Conservation (phyloP, 805 yeast genomes). For the Priceomyces carsonii region DNA sequence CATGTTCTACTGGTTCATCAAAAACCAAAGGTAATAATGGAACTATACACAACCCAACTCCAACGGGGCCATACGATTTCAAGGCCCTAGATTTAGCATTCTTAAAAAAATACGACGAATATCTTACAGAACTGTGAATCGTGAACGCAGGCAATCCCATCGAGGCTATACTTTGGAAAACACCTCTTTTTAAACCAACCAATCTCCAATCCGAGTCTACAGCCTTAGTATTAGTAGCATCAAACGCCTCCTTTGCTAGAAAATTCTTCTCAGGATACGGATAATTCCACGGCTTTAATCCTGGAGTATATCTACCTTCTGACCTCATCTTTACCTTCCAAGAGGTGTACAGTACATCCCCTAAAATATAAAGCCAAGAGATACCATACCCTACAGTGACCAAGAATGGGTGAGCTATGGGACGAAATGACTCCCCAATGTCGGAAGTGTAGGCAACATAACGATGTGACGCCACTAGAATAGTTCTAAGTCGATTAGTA, state of each 20-base stretch:
- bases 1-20: conserved; percentile 80
- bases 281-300: conserved; percentile 67
- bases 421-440: conserved; percentile 83
- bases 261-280: conserved; percentile 43
- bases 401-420: conserved; percentile 70
- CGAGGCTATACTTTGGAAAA: conserved; percentile 78
- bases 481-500: conserved; percentile 72
- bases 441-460: conserved; percentile 87
- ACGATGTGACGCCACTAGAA: conserved; percentile 70
- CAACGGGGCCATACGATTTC: conserved; percentile 74
- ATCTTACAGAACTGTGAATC: conserved; percentile 73
- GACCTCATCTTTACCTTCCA: conserved; percentile 70
- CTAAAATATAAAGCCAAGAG: conserved; percentile 73
- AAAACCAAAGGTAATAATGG: conserved; percentile 77
- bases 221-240: conserved; percentile 16
- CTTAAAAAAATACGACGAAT: conserved; percentile 63
- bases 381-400: conserved; percentile 69
- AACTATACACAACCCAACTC: conserved; percentile 72
- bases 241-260: conserved; percentile 36
- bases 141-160: conserved; percentile 90
- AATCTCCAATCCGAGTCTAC: conserved; percentile 67
- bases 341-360: conserved; percentile 71
- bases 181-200: conserved; percentile 66
- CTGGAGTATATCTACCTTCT: conserved; percentile 63
- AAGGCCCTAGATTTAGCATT: conserved; percentile 49